Conservation (phyloP, 1,284 basidiomycete species). For the Trichosporon sp. region DNA sequence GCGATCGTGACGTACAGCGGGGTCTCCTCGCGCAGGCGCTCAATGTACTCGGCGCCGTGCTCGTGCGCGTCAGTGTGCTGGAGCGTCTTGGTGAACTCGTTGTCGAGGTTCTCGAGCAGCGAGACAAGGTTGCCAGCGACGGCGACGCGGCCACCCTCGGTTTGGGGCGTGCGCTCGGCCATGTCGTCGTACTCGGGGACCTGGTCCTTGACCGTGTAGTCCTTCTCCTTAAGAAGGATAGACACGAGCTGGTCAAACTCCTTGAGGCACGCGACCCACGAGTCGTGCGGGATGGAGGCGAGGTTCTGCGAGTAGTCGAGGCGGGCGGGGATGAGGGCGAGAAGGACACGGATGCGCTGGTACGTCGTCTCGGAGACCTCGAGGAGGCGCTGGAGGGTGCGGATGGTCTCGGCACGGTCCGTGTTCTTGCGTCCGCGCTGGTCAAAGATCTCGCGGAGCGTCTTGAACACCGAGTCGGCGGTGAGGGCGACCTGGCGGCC, state of each 20-base stretch:
- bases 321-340: slow-evolving; percentile 88
- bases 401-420: slow-evolving; percentile 90
- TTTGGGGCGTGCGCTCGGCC: slow-evolving; percentile 71
- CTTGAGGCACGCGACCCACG: slow-evolving; percentile 80
- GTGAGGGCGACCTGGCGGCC: slow-evolving; percentile 81
- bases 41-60: slow-evolving; percentile 89
- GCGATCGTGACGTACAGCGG: slow-evolving; percentile 89
- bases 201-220: slow-evolving; percentile 81
- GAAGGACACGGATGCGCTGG: slow-evolving; percentile 87
- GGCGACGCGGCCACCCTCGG: slow-evolving; percentile 40
- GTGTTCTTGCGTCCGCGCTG: slow-evolving; percentile 98
- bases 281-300: slow-evolving; percentile 83
- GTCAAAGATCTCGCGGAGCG: slow-evolving; percentile 84
- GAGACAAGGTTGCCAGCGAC: slow-evolving; percentile 90
- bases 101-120: slow-evolving; percentile 93
- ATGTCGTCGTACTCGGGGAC: slow-evolving; percentile 90
- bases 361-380: slow-evolving; percentile 80
- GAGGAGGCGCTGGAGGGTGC: slow-evolving; percentile 81
- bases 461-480: slow-evolving; percentile 88
- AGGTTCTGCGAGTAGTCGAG: slow-evolving; percentile 72
- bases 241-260: slow-evolving; percentile 85
- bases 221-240: slow-evolving; percentile 60
- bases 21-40: slow-evolving; percentile 91
- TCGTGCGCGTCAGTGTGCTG: slow-evolving; percentile 96
- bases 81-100: slow-evolving; percentile 95